Evolutionary conservation across 345 rosid species (phyloP), one percentile per base, ranked within the genome.

Genomic region (Psidium friedrichsthalianum): DNA sequence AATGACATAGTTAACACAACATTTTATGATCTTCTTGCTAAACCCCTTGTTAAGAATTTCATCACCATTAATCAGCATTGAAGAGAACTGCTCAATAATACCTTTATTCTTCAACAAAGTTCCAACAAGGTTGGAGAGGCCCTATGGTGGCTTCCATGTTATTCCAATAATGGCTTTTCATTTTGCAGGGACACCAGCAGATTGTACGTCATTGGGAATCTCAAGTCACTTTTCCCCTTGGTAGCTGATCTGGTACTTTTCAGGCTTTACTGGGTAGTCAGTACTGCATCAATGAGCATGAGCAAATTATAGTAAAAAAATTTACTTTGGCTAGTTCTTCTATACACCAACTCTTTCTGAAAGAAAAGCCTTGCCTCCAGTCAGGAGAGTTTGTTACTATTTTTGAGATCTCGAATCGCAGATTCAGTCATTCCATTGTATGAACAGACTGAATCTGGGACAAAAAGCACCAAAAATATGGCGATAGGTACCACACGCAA

Each of bases 161-260:
- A 36, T 84, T 25, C 44, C 32, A 56, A 27, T 27, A 29, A 24
- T 84, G 27, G 74, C 52, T 61, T 49, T 61, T 36, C 9, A 54
- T 47, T 76, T 83, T 42, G 51, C 88, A 97, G 98, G 99, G 89
- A 97, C 98, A 52, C 99, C 98, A 11, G 98, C 97, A 49, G 99
- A 97, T 87, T 97, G 95, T 86, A 87, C 97, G 82, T 93, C 97
- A 59, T 89, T 95, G 86, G 99, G 98, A 54, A 32, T 97, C 89
- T 95, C 1, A 88, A 88, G 83, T 91, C 90, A 3, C 92, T 97
- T 29, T 95, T 97, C 87, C 94, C 97, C 64, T 91, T 89, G 29
- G 84, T 88, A 85, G 96, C 98, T 89, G 95, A 95, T 87, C 87
- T 97, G 96, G 99, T 97, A 92, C 80, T 4, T 69, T 64, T 20